Conservation (phyloP, 2,329 filamentous ascomycete species). For the Trichoderma harzianum region DNA sequence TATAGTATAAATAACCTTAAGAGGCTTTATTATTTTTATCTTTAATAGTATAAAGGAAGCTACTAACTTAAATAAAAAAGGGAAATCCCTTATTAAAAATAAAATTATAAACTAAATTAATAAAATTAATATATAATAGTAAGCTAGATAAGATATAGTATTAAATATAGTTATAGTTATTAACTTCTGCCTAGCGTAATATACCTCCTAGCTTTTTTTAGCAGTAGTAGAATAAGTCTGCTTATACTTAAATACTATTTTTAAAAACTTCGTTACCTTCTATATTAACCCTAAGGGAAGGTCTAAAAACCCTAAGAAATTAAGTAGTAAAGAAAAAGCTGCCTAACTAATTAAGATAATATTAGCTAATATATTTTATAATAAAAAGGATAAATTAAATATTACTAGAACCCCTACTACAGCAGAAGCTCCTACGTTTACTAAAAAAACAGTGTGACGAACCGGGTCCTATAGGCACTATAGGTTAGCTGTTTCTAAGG, state of each 20-base stretch:
- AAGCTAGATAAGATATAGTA: not conserved
- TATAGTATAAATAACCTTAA: not conserved
- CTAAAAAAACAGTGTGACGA: not conserved
- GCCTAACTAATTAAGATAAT: not conserved
- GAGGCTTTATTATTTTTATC: not conserved
- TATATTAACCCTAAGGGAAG: too few species aligned
- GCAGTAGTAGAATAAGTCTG: not conserved
- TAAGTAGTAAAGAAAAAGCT: too few species aligned
- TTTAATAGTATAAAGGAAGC: not conserved
- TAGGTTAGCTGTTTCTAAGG: too few species aligned
- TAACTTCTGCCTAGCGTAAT: not conserved
- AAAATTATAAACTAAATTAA: not conserved
- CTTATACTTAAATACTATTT: not conserved
- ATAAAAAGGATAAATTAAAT: not conserved
- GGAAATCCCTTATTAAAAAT: not conserved
- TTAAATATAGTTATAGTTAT: not conserved
- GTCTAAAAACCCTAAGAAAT: too few species aligned
- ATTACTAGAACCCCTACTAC: not conserved
- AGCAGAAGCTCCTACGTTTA: not conserved
- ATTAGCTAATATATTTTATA: not conserved
- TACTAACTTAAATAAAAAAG: not conserved
- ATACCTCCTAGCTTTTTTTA: not conserved
- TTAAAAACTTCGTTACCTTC: too few species aligned
- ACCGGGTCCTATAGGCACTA: too few species aligned
- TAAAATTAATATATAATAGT: not conserved